These are phyloP conservation scores for Lactarius indigo DNA, from an alignment of 768 basidiomycete species.

Conservation along the genomic window DNA sequence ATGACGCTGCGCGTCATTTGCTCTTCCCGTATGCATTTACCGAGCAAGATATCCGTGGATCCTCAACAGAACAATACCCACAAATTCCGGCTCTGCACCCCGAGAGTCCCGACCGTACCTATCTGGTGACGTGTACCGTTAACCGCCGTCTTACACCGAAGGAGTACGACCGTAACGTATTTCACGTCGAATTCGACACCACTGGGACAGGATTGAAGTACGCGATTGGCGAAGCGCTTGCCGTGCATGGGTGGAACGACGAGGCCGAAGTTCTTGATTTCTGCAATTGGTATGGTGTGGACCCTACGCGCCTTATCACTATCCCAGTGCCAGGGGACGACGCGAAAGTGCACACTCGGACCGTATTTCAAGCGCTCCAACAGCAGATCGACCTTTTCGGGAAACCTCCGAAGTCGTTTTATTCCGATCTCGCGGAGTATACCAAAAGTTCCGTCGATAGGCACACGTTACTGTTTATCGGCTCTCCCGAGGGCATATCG, in stretches of 20 bases:
- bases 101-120: slow-evolving; percentile 84
- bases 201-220: slow-evolving; percentile 91
- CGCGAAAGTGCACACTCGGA: slow-evolving; percentile 80
- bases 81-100: slow-evolving; percentile 77
- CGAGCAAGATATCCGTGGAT: slow-evolving; percentile 38
- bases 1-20: slow-evolving; percentile 83
- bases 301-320: slow-evolving; percentile 74
- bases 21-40: slow-evolving; percentile 82
- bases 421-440: slow-evolving; percentile 76
- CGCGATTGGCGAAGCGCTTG: slow-evolving; percentile 93
- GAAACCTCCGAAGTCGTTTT: slow-evolving; percentile 94
- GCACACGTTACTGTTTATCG: slow-evolving; percentile 85
- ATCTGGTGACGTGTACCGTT: slow-evolving; percentile 88
- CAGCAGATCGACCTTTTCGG: slow-evolving; percentile 98
- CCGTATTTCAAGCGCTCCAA: slow-evolving; percentile 92
- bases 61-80: slow-evolving; percentile 42
- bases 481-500: slow-evolving; percentile 82
- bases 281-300: slow-evolving; percentile 87
- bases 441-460: slow-evolving; percentile 69
- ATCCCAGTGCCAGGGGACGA: slow-evolving; percentile 67
- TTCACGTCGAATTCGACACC: slow-evolving; percentile 96
- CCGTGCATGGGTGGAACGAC: slow-evolving; percentile 98
- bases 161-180: slow-evolving; percentile 98
- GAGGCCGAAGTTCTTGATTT: slow-evolving; percentile 82
- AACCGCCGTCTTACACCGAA: slow-evolving; percentile 91